Evolutionary conservation across 2,329 filamentous ascomycete species (phyloP).

Genomic region (Talaromyces albobiverticillius): DNA sequence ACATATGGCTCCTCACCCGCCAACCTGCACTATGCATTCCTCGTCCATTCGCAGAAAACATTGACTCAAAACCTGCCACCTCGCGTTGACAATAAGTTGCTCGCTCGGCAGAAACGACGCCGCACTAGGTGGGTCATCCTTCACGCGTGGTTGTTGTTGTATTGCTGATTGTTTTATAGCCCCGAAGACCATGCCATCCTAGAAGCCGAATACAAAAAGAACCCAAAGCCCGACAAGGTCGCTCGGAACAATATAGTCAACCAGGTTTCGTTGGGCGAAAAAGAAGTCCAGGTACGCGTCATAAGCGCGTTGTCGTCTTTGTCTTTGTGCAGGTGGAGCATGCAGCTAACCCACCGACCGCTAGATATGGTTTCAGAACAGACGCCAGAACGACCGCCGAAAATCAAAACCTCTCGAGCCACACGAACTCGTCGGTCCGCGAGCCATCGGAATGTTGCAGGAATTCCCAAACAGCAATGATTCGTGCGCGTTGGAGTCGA

Average conservation of each 20-base stretch:
- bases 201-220: conserved; percentile 77
- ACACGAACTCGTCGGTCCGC: conserved; percentile 62
- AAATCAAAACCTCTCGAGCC: conserved; percentile 80
- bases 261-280: conserved; percentile 85
- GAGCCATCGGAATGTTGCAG: conserved; percentile 25
- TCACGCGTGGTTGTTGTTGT: neutral
- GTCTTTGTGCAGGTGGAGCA: neutral
- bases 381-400: conserved; percentile 85
- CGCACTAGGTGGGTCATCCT: conserved; percentile 55
- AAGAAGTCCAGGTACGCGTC: conserved; percentile 83
- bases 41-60: conserved; percentile 59
- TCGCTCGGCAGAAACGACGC: conserved; percentile 59
- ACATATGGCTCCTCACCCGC: conserved; percentile 31
- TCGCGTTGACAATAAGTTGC: conserved; percentile 58
- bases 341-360: neutral
- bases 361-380: conserved; percentile 97
- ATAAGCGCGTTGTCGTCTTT: conserved; percentile 1
- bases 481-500: conserved; percentile 28
- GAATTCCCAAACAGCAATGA: conserved; percentile 27
- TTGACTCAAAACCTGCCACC: conserved; percentile 56
- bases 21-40: conserved; percentile 50
- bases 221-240: conserved; percentile 88
- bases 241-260: conserved; percentile 80
- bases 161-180: conserved; percentile 44
- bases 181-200: conserved; percentile 85